Conservation (phyloP, 1,139 yeast genomes). For the Candida glucosophila region DNA sequence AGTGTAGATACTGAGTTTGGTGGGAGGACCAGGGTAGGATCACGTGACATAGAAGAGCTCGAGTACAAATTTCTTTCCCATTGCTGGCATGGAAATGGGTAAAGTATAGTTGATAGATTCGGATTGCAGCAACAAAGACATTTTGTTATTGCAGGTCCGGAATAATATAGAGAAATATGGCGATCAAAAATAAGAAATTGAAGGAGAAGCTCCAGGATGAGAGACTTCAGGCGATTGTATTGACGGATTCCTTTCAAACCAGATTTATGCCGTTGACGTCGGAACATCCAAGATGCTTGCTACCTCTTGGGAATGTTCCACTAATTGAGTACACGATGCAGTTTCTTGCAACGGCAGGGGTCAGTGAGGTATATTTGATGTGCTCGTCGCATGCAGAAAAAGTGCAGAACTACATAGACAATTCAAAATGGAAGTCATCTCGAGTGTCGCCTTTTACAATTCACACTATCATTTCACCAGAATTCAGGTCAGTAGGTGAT, state of each 20-base stretch:
- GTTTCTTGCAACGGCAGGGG: slow-evolving; percentile 85
- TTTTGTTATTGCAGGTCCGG: no score
- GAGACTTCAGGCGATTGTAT: slow-evolving; percentile 83
- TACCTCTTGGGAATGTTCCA: slow-evolving; percentile 90
- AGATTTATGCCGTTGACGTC: slow-evolving; percentile 88
- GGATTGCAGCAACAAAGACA: no score
- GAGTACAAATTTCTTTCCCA: no score
- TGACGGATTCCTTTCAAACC: slow-evolving; percentile 88
- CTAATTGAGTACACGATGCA: slow-evolving; percentile 90
- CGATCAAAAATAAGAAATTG: slow-evolving; percentile 42
- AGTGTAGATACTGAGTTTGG: no score
- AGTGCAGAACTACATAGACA: slow-evolving; percentile 71
- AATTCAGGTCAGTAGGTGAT: slow-evolving; percentile 89
- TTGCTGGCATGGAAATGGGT: no score
- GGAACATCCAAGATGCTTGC: slow-evolving; percentile 75
- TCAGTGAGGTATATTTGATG: slow-evolving; percentile 80
- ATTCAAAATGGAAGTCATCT: slow-evolving; percentile 65
- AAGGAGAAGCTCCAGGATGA: slow-evolving; percentile 60
- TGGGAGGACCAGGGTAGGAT: no score
- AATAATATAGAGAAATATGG: slow-evolving; percentile 26
- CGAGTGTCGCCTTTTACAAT: slow-evolving; percentile 73
- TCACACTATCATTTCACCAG: slow-evolving; percentile 74
- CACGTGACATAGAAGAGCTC: no score
- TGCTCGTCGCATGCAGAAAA: slow-evolving; percentile 88
- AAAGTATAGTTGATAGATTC: no score